A percentile compares a stretch with the other conserved stretches of the same genome.
These are phyloP conservation scores for Exophiala xenobiotica DNA, from an alignment of 2,329 filamentous ascomycete species.

Conservation along the genomic window DNA sequence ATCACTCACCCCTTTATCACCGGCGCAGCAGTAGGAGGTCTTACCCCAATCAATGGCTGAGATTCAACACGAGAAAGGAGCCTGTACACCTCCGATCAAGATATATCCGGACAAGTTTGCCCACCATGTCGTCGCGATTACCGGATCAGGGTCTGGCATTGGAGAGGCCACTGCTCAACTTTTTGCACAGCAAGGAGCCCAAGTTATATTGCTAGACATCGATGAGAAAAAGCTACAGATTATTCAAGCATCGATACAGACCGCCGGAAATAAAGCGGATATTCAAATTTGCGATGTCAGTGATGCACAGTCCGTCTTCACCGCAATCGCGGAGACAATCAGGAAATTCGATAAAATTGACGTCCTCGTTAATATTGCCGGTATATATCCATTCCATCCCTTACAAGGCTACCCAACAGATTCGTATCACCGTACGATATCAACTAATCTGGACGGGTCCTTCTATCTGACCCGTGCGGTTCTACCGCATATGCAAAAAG, in stretches of 20 bases:
- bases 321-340: constrained; percentile 37
- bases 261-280: neutral
- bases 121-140: constrained; percentile 48
- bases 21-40: neutral
- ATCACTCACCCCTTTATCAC: neutral
- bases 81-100: neutral
- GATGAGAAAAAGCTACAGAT: constrained; percentile 37
- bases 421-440: constrained; percentile 45
- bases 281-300: constrained; percentile 1
- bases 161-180: constrained; percentile 49
- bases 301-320: constrained; percentile 34
- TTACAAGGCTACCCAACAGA: constrained; percentile 39
- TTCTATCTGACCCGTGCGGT: constrained; percentile 42
- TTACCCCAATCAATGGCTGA: neutral
- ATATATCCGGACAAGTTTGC: neutral
- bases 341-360: constrained; percentile 5
- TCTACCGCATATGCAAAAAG: constrained; percentile 35
- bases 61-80: neutral
- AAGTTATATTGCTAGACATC: constrained; percentile 44
- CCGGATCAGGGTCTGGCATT: constrained; percentile 52
- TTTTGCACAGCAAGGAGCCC: constrained; percentile 46
- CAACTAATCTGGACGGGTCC: constrained; percentile 47
- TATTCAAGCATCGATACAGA: neutral
- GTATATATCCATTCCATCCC: constrained; percentile 12
- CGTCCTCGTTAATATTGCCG: constrained; percentile 10